phyloP scores from a whole-genome alignment of 305 asterid genomes.

The Rubia peregrina region DNA sequence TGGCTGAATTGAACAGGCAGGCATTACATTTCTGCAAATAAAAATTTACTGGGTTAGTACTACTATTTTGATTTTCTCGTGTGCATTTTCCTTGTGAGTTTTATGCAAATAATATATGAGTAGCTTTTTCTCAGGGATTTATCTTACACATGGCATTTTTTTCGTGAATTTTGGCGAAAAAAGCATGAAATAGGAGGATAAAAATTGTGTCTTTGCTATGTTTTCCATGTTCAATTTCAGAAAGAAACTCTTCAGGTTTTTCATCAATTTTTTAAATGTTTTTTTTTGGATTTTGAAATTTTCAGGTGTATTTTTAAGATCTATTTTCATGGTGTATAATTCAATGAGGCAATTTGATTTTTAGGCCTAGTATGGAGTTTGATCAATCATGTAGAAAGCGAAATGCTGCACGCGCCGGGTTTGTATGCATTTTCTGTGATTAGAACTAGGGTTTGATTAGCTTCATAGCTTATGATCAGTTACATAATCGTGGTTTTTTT shows the following conservation, averaged over 20 bases:
- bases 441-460: neutral
- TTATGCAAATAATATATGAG: neutral
- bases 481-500: slow-evolving; percentile 5
- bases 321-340: neutral
- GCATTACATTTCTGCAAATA: neutral
- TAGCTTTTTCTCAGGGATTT: neutral
- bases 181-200: neutral
- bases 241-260: neutral
- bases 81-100: neutral
- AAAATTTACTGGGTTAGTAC: no score
- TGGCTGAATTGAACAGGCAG: neutral
- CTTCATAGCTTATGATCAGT: no score
- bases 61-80: no score
- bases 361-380: slow-evolving; percentile 26
- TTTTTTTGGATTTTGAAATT: neutral
- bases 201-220: neutral
- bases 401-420: slow-evolving; percentile 38
- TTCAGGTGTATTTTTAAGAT: neutral
- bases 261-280: neutral
- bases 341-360: slow-evolving; percentile 23
- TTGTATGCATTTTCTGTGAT: neutral
- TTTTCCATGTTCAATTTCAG: neutral
- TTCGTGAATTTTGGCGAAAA: neutral
- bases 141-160: neutral
- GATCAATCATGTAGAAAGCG: slow-evolving; percentile 35